Percentiles rank a stretch among this genome's conserved stretches.
Evolutionary conservation across 257 asterid genomes (phyloP).

Genomic region (Solanum stenotomum): DNA sequence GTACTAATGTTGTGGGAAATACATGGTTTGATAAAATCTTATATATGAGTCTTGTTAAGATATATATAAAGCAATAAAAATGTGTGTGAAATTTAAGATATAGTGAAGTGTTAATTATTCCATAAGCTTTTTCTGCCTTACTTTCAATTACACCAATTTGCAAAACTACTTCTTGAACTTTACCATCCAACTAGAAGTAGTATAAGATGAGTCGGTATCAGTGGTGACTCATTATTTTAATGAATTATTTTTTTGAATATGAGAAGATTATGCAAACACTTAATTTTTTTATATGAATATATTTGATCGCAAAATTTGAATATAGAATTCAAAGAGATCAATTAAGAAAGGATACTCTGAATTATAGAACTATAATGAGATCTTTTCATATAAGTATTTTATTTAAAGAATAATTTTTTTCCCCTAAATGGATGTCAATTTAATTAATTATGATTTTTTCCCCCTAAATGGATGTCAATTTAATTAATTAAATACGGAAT

Average conservation of each 20-base stretch:
- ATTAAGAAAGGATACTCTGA: background rate
- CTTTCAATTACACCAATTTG: background rate
- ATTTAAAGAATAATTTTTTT: background rate
- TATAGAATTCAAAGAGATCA: background rate
- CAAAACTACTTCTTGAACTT: background rate
- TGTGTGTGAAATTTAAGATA: background rate
- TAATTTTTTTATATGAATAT: background rate
- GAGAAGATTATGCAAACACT: background rate
- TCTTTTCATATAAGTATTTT: background rate
- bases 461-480: background rate
- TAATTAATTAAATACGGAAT: background rate
- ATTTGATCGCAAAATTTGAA: rapidly evolving
- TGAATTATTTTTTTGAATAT: too few species aligned
- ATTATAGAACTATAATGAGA: background rate
- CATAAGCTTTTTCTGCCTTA: background rate
- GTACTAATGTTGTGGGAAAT: background rate
- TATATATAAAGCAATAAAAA: background rate
- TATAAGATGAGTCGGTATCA: background rate
- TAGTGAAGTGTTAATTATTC: background rate
- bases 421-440: too few species aligned
- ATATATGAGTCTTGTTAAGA: background rate
- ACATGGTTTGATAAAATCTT: background rate
- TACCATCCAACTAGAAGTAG: background rate
- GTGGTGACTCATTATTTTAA: too few species aligned
- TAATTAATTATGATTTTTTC: too few species aligned